Evolutionary conservation across 2,329 filamentous ascomycete genomes (phyloP), one percentile per base, ranked within the genome.

Genomic region (Bipolaris zeicola): DNA sequence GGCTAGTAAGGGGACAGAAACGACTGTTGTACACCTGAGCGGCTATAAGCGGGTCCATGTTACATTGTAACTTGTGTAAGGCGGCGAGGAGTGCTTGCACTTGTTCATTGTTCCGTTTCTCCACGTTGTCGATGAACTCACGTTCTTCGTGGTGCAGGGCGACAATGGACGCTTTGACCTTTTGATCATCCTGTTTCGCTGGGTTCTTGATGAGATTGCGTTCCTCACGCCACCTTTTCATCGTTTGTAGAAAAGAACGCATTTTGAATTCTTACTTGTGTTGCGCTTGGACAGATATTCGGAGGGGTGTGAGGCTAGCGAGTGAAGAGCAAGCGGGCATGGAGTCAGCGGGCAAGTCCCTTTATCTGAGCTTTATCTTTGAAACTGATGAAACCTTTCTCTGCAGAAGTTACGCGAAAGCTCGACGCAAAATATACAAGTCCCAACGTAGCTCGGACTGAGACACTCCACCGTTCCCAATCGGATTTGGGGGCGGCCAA

Each of bases 21-120:
- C 57, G 55, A 60, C 50, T 57, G 36, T 66, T 66, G 53, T 64
- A 66, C 46, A 61, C 53, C 18, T 62, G 52, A 52, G 53, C 47
- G 47, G 61, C 57, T 46, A 66, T 56, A 18, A 61, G 55, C 14
- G 57, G 61, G 54, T 64, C 59, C 51, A 64, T 61, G 39, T 41
- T 58, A 48, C 53, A 55, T 43, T 66, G 52, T 42, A 31, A 7
- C n/a, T 39, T 26, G 13, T 22, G 7, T 2, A 39, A 26, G 20
- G n/a, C 11, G 28, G 34, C 7, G n/a, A 28, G 22, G n/a, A 31
- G 45, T 16, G 22, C 20, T 39, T 18, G 45, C 18, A 34, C 11
- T 22, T 39, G 45, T 38, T 39, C 22, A 18, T 48, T 22, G 8
- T 31, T 22, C 14, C 7, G 14, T 38, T 38, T 14, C 6, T 26